Base-by-base conservation (phyloP, 2,329 filamentous ascomycete genomes). In the Xylariales sp. region DNA sequence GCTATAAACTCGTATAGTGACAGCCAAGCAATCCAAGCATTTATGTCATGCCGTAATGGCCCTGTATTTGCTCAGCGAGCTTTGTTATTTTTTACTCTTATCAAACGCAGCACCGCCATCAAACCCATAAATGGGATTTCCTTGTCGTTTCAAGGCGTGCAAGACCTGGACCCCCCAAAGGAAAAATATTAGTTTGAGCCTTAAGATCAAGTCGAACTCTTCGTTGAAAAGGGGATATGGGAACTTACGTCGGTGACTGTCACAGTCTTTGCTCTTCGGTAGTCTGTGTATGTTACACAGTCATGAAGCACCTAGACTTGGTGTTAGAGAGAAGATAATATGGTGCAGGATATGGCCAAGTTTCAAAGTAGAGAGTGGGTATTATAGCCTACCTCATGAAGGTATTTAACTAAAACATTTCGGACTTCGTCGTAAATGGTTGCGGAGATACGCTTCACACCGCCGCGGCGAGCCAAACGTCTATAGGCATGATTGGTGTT, bases 391-490 rank as follows among this genome's bases (percentile, higher is more conserved):
- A 81, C 78, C 19, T 46, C 45, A 5, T 61, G 47, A 0, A 90
- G 59, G 1, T 70, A 64, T 0, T 49, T 43, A 16, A 69, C 76
- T 2, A 90, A 37, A 0, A 67, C 76, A 0, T 4, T 14, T 0
- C 86, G 67, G 0, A 71, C 57, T 0, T 85, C 81, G 0, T 79
- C 67, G 50, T 90, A 90, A 3, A 89, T 81, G 0, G 31, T 46
- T 0, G 55, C 72, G 0, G 80, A 82, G 7, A 90, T 88, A 0
- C 85, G 69, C 55, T 89, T 89, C 1, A 91, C 81, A 0, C 86
- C 86, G 2, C 85, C 86, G 6, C 86, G 78, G 5, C 86, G 76
- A 2, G 86, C 86, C 0, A 91, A 61, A 28, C 85, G 81, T 47
- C 84, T 81, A 41, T 19, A 11, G 13, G n/a, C 8, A 3, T 11